A percentile compares a stretch with the other conserved stretches of the same genome.
Evolutionary conservation across 2,329 filamentous ascomycete species (phyloP).

Genomic region (Coniochaeta sp.): DNA sequence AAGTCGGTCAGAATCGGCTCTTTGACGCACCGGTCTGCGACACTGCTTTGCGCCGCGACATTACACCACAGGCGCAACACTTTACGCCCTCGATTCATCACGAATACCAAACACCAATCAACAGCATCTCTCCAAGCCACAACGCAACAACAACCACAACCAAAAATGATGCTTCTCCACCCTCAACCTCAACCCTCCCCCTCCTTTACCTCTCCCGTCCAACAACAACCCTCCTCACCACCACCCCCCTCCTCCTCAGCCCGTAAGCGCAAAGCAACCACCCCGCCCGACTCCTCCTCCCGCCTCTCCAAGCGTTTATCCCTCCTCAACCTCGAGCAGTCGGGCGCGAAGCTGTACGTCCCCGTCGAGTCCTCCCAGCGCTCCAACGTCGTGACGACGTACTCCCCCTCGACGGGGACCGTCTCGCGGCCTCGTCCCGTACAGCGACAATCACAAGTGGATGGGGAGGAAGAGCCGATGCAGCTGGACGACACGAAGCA

Average conservation of each 20-base stretch:
- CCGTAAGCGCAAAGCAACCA: slow-evolving; percentile 55
- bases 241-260: neutral
- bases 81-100: too few relatives aligned
- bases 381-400: slow-evolving; percentile 9
- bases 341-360: slow-evolving; percentile 58
- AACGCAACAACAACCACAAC: too few relatives aligned
- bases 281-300: slow-evolving; percentile 49
- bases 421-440: too few relatives aligned
- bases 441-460: slow-evolving; percentile 8
- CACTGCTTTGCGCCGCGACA: too few relatives aligned
- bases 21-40: too few relatives aligned
- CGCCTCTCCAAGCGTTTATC: slow-evolving; percentile 80
- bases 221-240: too few relatives aligned
- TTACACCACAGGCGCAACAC: too few relatives aligned
- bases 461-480: slow-evolving; percentile 67
- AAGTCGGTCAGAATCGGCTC: neutral
- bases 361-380: slow-evolving; percentile 46
- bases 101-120: too few relatives aligned
- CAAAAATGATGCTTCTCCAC: slow-evolving; percentile 3
- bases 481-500: slow-evolving; percentile 79
- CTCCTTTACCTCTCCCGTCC: too few relatives aligned
- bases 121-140: too few relatives aligned
- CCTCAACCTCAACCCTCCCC: neutral
- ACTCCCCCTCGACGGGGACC: slow-evolving; percentile 10
- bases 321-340: slow-evolving; percentile 68